Conservation (phyloP, 2,329 filamentous ascomycete genomes). For the Hyphodiscus sp. region DNA sequence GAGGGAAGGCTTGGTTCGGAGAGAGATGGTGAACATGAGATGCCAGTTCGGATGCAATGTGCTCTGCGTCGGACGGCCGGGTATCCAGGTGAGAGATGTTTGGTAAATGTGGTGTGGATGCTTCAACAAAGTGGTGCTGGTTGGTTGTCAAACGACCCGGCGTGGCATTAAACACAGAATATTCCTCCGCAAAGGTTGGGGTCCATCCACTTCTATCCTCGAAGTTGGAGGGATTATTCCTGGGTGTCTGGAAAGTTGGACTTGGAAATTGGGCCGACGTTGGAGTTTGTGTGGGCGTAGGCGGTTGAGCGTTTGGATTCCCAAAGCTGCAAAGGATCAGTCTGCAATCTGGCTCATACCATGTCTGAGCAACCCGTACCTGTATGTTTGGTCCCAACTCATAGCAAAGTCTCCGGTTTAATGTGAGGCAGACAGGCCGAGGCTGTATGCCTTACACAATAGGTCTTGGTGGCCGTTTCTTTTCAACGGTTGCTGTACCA, state of each 20-base stretch:
- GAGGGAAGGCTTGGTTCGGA: constrained; percentile 42
- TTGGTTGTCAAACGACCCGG: constrained; percentile 46
- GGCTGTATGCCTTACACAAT: constrained; percentile 19
- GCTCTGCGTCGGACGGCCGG: constrained; percentile 41
- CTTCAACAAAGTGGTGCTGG: constrained; percentile 24
- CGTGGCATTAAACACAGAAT: constrained; percentile 59
- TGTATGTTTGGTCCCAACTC: constrained; percentile 54
- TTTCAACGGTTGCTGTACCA: not conserved
- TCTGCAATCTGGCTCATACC: constrained; percentile 10
- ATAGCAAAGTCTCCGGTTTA: constrained; percentile 44
- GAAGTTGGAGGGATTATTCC: constrained; percentile 39
- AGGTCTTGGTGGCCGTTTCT: not conserved
- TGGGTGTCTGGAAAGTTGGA: constrained; percentile 52
- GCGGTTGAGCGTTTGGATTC: constrained; percentile 55
- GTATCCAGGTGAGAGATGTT: constrained; percentile 35
- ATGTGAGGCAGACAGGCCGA: constrained; percentile 10
- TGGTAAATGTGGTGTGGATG: constrained; percentile 18
- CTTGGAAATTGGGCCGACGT: constrained; percentile 47
- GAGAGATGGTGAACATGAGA: constrained; percentile 59
- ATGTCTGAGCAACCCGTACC: constrained; percentile 39
- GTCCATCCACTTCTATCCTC: constrained; percentile 49
- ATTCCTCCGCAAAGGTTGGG: constrained; percentile 57
- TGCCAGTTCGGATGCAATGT: constrained; percentile 44
- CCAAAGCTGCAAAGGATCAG: constrained; percentile 49
- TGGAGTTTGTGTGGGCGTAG: constrained; percentile 52